Conservation (phyloP, 1,139 yeast genomes). For the Spathaspora sp. region DNA sequence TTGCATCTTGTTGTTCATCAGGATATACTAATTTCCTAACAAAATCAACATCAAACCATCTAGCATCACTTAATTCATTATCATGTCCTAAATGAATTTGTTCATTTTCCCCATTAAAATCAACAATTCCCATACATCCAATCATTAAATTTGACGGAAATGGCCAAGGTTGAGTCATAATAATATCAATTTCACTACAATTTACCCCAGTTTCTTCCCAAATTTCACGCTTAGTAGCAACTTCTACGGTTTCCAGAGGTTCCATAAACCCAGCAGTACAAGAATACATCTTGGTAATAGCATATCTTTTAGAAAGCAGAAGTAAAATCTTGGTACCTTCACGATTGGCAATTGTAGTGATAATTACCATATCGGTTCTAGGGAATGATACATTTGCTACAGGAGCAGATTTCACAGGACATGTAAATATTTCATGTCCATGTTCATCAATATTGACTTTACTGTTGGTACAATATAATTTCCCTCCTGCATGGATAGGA, state of each 20-base stretch:
- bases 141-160: conserved; percentile 92
- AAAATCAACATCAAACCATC: conserved; percentile 70
- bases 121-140: conserved; percentile 81
- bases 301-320: conserved; percentile 62
- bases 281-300: conserved; percentile 60
- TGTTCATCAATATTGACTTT: conserved; percentile 9
- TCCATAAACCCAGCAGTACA: conserved; percentile 96
- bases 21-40: conserved; percentile 46
- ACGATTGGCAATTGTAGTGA: conserved; percentile 70
- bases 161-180: conserved; percentile 93
- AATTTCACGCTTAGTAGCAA: conserved; percentile 82
- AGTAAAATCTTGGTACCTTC: conserved; percentile 64
- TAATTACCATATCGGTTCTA: conserved; percentile 84
- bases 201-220: conserved; percentile 95
- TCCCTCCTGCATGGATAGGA: conserved; percentile 81
- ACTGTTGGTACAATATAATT: conserved; percentile 57
- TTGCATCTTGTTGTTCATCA: conserved; percentile 21
- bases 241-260: conserved; percentile 89
- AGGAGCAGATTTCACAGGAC: conserved; percentile 54
- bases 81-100: conserved; percentile 74
- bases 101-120: conserved; percentile 60
- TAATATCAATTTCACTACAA: conserved; percentile 57
- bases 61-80: conserved; percentile 78
- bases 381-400: conserved; percentile 80
- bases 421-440: conserved; percentile 26